Evolutionary conservation across 1,284 basidiomycete species (phyloP).

Genomic region (Sporisorium reilianum): DNA sequence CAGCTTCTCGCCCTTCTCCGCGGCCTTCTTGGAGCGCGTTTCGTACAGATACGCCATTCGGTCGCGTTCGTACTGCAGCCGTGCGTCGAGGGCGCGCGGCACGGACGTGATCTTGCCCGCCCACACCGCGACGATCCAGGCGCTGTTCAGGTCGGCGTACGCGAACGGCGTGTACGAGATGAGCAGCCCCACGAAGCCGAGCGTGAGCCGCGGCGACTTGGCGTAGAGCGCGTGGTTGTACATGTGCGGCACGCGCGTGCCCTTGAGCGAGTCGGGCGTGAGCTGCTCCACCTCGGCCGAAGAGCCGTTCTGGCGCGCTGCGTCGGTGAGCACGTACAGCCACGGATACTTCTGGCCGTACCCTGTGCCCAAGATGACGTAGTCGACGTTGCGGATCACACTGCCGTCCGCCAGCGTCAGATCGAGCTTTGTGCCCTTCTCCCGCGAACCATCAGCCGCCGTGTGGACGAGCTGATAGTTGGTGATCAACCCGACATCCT

Average conservation of each 20-base stretch:
- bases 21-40: not conserved
- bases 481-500: conserved; percentile 53
- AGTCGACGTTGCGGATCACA: conserved; percentile 46
- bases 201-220: conserved; percentile 21
- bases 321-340: conserved; percentile 46
- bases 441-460: not conserved
- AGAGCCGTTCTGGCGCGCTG: conserved; percentile 1
- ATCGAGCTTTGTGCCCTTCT: conserved; percentile 26
- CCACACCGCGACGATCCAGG: conserved; percentile 51
- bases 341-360: conserved; percentile 54
- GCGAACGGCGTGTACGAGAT: conserved; percentile 51
- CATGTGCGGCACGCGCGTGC: conserved; percentile 31
- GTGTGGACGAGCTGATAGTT: conserved; percentile 23
- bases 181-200: conserved; percentile 52
- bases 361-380: conserved; percentile 51
- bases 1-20: not conserved
- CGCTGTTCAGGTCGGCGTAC: conserved; percentile 41
- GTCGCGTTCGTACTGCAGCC: conserved; percentile 24
- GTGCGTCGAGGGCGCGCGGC: conserved; percentile 11
- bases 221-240: conserved; percentile 46
- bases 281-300: conserved; percentile 12
- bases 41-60: conserved; percentile 30
- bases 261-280: conserved; percentile 27
- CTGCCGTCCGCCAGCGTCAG: conserved; percentile 47
- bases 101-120: conserved; percentile 36